Conservation (phyloP, 352 stramenopile genomes). For the Blastocystis sp. region DNA sequence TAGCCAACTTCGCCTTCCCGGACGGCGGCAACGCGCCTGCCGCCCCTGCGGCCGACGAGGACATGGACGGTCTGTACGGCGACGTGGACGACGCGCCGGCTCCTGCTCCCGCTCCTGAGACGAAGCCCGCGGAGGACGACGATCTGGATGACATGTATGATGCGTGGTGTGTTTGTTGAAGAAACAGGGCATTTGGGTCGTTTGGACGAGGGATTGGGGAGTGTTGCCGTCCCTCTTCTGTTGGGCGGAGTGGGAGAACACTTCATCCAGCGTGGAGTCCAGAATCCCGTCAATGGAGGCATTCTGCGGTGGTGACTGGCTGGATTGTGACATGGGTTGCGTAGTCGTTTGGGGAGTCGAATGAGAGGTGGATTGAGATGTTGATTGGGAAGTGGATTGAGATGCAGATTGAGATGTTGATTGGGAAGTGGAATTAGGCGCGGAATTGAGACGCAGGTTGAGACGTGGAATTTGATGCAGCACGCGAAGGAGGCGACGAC, state of each 20-base stretch:
- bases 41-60: not conserved
- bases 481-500: not conserved
- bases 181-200: slow-evolving; percentile 8
- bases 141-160: slow-evolving; percentile 64
- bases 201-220: not conserved
- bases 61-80: slow-evolving; percentile 56
- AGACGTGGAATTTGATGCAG: not conserved
- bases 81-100: slow-evolving; percentile 28
- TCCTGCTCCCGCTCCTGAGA: not conserved
- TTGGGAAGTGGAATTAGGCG: not conserved
- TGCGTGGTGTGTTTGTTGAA: slow-evolving; percentile 55
- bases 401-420: not conserved
- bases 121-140: slow-evolving; percentile 12
- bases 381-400: not conserved
- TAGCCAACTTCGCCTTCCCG: slow-evolving; percentile 94
- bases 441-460: not conserved
- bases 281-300: not conserved
- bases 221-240: not conserved
- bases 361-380: not conserved
- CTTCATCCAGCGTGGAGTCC: not conserved
- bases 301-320: not conserved
- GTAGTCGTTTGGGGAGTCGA: slow-evolving; percentile 5
- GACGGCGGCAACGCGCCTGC: slow-evolving; percentile 69
- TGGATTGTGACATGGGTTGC: not conserved
- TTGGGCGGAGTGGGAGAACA: not conserved